Evolutionary conservation across 164 flowering plant genomes (phyloP), one percentile per base, ranked within the genome.

Genomic region (Tetrastigma voinierianum): DNA sequence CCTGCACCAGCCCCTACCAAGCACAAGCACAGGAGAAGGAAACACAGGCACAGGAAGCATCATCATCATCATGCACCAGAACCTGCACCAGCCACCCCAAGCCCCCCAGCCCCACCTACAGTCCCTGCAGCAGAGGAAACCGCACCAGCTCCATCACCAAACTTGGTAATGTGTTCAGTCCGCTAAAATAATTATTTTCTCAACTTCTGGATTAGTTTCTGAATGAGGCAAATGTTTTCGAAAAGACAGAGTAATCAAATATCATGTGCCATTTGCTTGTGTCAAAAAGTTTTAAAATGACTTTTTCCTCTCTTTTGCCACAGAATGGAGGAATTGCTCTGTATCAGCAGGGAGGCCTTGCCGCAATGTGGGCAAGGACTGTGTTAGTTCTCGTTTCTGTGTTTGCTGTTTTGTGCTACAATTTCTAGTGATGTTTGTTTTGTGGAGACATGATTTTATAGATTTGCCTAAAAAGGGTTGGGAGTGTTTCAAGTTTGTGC

Each of bases 291-390:
- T 63, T 17, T 15, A 46, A 51, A 21, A 11, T 13, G 32, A 44
- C 6, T 3, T n/a, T 9, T 59, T 21, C 15, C 14, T 16, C 17
- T 61, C 45, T 57, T 57, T 68, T 32, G 48, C 70, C 60, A 61
- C 80, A 85, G 89, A 85, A 80, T 73, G 84, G 77, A 74, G 85
- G 76, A 67, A 59, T 47, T 48, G 23, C 72, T 17, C 21, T 66
- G 47, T 19, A 62, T 52, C 72, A 66, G 44, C 74, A 51, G 13
- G 78, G 71, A 66, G 71, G 79, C 44, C 57, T 51, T 48, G 17
- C 51, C 16, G 67, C 71, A 25, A 67, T 44, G 51, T 78, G 78
- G 82, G 10, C 67, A 43, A 67, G 65, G 43, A 69, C 64, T 15
- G 83, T 69, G 60, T 15, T 79, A 49, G 70, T 76, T 23, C 54